Evolutionary conservation across 176 grass and related monocot genomes (phyloP), one percentile per base, ranked within the genome.

Genomic region (Triticum urartu): DNA sequence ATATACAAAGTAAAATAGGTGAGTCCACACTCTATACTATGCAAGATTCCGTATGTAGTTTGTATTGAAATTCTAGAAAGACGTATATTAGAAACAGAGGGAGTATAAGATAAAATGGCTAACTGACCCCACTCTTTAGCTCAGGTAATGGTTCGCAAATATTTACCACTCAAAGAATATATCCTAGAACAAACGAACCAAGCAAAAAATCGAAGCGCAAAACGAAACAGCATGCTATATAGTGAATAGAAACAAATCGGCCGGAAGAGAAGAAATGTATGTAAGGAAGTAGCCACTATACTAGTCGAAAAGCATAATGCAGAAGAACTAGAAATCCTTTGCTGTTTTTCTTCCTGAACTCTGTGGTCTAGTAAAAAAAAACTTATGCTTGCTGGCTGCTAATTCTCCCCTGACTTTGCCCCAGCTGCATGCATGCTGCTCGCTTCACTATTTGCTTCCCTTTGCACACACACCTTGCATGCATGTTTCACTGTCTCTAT

Each of bases 401-500:
- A 54, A 54, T 68, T 68, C 64, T 18, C 14, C 28, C 28, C 79
- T 87, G 60, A 61, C 68, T 43, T 33, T 86, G 75, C 47, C 33
- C 72, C 72, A 47, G 75, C n/a, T 45, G 50, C 15, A 54, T 86
- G 42, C 34, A 30, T 30, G 28, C 28, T 30, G 28, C 28, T 30
- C 28, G 48, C 78, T 81, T 81, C 77, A 88, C 82, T 71, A 71
- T 84, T 87, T 84, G 76, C 81, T 21, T 50, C 69, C 48, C 47
- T 60, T 67, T 24, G 60, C 71, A 80, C 56, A 20, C 42, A 84
- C 66, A 25, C 66, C 83, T 76, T 74, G 68, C 83, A 81, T 77
- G 83, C 74, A 84, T 89, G 64, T 66, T 67, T 64, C 84, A 73
- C 68, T 83, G 21, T n/a, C 83, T 43, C 79, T 50, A 32, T 24